Conservation (phyloP, 176 grass and related monocot species). For the sorghum (Sorghum bicolor) region Sorghum_bicolor_NCBIv3 NC_012875.2:2651001-2651500, state of each 20-base stretch:
- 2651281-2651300: slow-evolving; percentile 17
- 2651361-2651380: slow-evolving; percentile 41
- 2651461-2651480: slow-evolving; percentile 16
- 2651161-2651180: too few relatives aligned
- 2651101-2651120: too few relatives aligned
- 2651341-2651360: slow-evolving; percentile 43
- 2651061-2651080: slow-evolving; percentile 14
- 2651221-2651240: too few relatives aligned
- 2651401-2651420: slow-evolving; percentile 60
- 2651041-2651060: slow-evolving; percentile 25
- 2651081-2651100: too few relatives aligned
- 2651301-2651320: neutral
- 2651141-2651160: too few relatives aligned
- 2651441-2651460: slow-evolving; percentile 43
- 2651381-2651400: slow-evolving; percentile 53
- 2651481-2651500: slow-evolving; percentile 42
- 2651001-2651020: slow-evolving; percentile 36
- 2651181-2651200: too few relatives aligned
- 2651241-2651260: too few relatives aligned
- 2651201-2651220: too few relatives aligned
- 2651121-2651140: too few relatives aligned
- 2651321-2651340: neutral
- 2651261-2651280: too few relatives aligned
- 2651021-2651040: slow-evolving; percentile 23
- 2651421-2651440: slow-evolving; percentile 64